Evolutionary conservation across 306 rosid genomes (phyloP), one percentile per base, ranked within the genome.

Genomic region (Prunus campanulata): DNA sequence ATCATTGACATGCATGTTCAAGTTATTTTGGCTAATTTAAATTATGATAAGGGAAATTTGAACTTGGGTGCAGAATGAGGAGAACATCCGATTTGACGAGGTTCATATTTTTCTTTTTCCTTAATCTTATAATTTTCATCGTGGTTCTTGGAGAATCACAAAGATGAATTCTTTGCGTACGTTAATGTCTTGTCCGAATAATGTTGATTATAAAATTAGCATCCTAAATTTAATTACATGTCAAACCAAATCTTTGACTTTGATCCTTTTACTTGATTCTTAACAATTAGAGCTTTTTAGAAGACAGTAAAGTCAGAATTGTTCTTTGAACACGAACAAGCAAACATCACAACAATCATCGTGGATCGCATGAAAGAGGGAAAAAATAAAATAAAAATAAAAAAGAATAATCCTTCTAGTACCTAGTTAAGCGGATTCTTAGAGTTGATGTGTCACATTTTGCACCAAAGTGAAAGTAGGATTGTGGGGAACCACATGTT

Each of bases 401-500:
- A 46, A 55, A 77, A 61, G 25, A 42, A 20, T 13, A 79, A 64
- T 44, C 13, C 73, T 72, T 27, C 64, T 46, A 49, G 71, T 60
- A 55, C n/a, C 66, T 66, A 19, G 61, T 47, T 44, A 29, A 78
- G 71, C 13, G 60, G 76, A 61, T 77, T 30, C 35, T 12, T 24
- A 61, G 60, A 46, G 72, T 62, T 7, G 65, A 61, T 54, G 65
- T 55, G 66, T 64, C 61, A 64, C 22, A 39, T 48, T 74, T 66
- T 70, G 73, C 46, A 63, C 25, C 63, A 77, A 75, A 70, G 74
- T 66, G 72, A 48, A 62, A 71, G 69, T 35, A 7, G 72, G 22
- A 8, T 2, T 32, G 22, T 72, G 60, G 60, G 74, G 83, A 24
- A 65, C 83, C 78, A 75, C 81, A 35, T 79, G 86, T 57, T 65